phyloP scores from a whole-genome alignment of 2,329 filamentous ascomycete species.

The Fusarium phyllophilum region DNA sequence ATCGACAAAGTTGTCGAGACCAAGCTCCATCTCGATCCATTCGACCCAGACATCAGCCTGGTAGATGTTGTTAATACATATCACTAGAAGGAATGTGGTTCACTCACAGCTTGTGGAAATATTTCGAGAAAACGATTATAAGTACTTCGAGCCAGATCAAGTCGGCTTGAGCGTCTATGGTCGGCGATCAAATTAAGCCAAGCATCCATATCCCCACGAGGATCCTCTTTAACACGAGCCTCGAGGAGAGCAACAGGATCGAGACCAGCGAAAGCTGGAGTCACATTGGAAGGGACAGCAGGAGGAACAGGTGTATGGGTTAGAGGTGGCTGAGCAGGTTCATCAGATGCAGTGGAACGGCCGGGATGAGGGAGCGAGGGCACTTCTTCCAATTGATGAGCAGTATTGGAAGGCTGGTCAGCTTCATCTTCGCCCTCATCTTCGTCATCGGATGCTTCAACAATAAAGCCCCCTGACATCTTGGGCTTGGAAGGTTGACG shows the following conservation, averaged over 20 bases:
- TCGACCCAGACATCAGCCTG: constrained; percentile 93
- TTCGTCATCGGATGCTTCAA: constrained; percentile 69
- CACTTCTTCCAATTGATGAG: constrained; percentile 17
- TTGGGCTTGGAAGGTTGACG: constrained; percentile 62
- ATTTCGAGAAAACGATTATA: constrained; percentile 89
- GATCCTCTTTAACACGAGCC: constrained; percentile 90
- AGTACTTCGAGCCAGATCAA: constrained; percentile 80
- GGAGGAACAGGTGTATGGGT: constrained; percentile 26
- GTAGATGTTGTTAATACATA: constrained; percentile 42
- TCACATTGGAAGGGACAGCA: constrained; percentile 46
- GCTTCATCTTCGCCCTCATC: constrained; percentile 64
- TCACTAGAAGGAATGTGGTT: not conserved
- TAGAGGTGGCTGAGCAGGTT: constrained; percentile 34
- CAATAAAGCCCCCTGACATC: constrained; percentile 68
- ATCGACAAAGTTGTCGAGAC: constrained; percentile 81
- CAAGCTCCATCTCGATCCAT: constrained; percentile 89
- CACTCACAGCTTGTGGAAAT: constrained; percentile 90
- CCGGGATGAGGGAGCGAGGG: constrained; percentile 25
- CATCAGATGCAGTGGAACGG: constrained; percentile 34
- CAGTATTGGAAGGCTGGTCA: constrained; percentile 43
- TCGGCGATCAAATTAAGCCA: constrained; percentile 91
- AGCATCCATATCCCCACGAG: constrained; percentile 89
- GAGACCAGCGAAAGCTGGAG: constrained; percentile 56
- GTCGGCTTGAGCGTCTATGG: constrained; percentile 81
- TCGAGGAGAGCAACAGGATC: constrained; percentile 85